Base-by-base conservation (phyloP, 306 rosid genomes). In the Acmispon strigosus region DNA sequence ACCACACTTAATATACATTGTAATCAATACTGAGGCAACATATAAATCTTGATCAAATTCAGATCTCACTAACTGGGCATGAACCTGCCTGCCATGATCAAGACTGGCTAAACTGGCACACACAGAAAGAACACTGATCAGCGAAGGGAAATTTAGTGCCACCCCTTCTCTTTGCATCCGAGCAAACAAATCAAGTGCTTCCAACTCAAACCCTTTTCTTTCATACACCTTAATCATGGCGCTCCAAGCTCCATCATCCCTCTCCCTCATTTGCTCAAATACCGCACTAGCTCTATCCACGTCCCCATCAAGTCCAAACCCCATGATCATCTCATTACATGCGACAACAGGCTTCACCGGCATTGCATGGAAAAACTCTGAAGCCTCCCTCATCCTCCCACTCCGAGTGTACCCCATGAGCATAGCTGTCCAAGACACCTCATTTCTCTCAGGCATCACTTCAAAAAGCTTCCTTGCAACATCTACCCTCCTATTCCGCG, bases 1-100 rank as follows among this genome's bases (percentile, higher is more conserved):
- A 18, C 91, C 91, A 13, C 88, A 86, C 78, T 84, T 86, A 48
- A 82, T 72, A 74, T 86, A 86, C 88, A 86, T 80, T 4, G 91
- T 86, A 65, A 77, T 71, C 82, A 86, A 77, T 32, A 71, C 75
- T 0, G 91, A 82, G 69, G 87, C 80, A 77, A 86, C 84, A 49
- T 76, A 85, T 51, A 82, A 62, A 66, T 85, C 86, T 29, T 69
- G 79, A 82, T 85, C 83, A 65, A 69, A 73, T 14, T 69, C 74
- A 11, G 74, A 79, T 70, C 82, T 82, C 64, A 85, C 83, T 70
- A 85, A 60, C 34, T 64, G 83, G 57, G 76, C 84, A 76, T 85
- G 86, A 44, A 85, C 72, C 79, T 82, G 79, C 67, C 80, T 85
- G 13, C 86, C 86, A 55, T 73, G 77, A 62, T 85, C 86, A 76